Conservation (phyloP, 179 eudicot genomes). For the Beta corolliflora region DNA sequence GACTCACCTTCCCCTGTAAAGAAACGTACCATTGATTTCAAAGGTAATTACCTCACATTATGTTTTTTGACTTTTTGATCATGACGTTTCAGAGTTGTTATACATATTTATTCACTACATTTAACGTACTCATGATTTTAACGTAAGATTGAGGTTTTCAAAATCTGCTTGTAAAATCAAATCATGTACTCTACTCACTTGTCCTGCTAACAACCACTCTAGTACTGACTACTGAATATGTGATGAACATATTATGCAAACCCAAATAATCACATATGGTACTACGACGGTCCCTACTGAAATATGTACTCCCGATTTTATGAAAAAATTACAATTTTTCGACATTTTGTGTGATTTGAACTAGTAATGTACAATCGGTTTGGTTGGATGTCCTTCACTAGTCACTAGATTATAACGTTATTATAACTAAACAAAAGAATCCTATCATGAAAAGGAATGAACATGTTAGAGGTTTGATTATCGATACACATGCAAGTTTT, state of each 20-base stretch:
- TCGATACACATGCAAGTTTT: conserved; percentile 6
- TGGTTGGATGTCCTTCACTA: background rate
- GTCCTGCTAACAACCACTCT: conserved; percentile 1
- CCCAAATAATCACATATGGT: background rate
- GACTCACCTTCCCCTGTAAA: conserved; percentile 81
- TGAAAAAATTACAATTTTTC: too few species aligned
- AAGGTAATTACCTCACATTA: conserved; percentile 47
- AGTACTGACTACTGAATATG: background rate
- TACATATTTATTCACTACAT: background rate
- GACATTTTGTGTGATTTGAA: too few species aligned
- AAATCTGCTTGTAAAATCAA: background rate
- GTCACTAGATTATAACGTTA: background rate
- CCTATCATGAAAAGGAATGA: background rate
- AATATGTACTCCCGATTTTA: too few species aligned
- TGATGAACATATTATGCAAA: background rate
- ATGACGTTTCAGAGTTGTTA: conserved; percentile 25
- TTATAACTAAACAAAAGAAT: background rate
- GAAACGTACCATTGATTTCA: conserved; percentile 71
- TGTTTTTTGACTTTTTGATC: conserved; percentile 18
- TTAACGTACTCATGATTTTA: conserved; percentile 10
- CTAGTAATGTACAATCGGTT: background rate
- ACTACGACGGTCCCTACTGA: background rate
- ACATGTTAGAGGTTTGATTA: conserved; percentile 5
- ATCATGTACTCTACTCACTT: conserved; percentile 5
- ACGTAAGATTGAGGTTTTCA: background rate